Evolutionary conservation across 2,329 filamentous ascomycete species (phyloP).

Genomic region (Periconia digitata): DNA sequence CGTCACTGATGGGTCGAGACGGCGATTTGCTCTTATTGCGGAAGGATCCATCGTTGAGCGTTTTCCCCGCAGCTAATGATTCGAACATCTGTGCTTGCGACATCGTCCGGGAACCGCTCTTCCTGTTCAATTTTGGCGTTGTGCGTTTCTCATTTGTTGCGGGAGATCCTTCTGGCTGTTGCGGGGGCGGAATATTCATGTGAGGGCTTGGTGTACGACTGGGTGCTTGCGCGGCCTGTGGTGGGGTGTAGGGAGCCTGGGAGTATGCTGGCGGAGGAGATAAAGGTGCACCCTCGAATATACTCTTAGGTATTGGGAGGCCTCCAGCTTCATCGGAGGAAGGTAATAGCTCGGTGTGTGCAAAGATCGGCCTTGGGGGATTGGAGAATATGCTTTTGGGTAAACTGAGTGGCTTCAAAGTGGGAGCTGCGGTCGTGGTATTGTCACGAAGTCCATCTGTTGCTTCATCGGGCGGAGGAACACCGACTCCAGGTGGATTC

Average conservation of each 20-base stretch:
- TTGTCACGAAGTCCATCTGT: not conserved
- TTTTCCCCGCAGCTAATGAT: conserved; percentile 22
- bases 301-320: conserved; percentile 10
- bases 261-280: conserved; percentile 30
- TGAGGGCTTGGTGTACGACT: not conserved
- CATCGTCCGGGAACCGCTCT: conserved; percentile 26
- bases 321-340: not conserved
- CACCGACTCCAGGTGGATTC: conserved; percentile 17
- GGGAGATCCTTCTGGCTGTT: not conserved
- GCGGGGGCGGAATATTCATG: not conserved
- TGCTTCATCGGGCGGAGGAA: not conserved
- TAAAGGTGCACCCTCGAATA: conserved; percentile 23
- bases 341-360: not conserved
- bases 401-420: conserved; percentile 16
- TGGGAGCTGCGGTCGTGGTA: not conserved
- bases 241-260: conserved; percentile 1
- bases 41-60: conserved; percentile 5
- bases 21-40: conserved; percentile 1
- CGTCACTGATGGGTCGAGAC: conserved; percentile 15
- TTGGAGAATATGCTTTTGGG: conserved; percentile 15
- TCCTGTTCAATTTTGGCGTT: conserved; percentile 27
- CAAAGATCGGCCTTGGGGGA: conserved; percentile 7
- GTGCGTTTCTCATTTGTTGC: conserved; percentile 14
- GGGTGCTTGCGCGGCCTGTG: not conserved
- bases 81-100: conserved; percentile 36